Conservation (phyloP, 208 protist species). For the Leishmania turanica region DNA sequence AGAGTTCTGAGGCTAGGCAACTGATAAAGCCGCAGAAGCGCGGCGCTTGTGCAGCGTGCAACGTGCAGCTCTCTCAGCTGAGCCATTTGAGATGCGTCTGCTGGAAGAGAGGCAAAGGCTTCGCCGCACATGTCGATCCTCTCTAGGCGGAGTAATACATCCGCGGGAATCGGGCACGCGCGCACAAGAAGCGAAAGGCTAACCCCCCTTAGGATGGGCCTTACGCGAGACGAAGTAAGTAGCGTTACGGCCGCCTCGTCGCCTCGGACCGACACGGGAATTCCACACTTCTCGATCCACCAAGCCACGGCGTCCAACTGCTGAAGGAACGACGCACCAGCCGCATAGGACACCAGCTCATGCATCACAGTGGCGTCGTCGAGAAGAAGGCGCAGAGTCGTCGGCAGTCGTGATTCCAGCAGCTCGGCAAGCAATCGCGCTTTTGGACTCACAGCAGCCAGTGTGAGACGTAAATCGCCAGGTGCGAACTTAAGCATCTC, state of each 20-base stretch:
- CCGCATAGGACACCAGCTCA: neutral
- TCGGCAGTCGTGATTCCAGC: neutral
- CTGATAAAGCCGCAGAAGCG: neutral
- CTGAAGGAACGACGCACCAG: neutral
- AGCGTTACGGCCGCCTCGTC: neutral
- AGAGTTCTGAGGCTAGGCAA: slow-evolving; percentile 1
- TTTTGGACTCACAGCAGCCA: slow-evolving; percentile 14
- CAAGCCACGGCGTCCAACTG: neutral
- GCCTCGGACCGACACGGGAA: slow-evolving; percentile 1
- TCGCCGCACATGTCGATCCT: slow-evolving; percentile 12
- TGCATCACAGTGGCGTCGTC: slow-evolving; percentile 11
- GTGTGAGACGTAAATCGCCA: neutral
- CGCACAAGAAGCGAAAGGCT: slow-evolving; percentile 5
- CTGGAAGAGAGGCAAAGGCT: slow-evolving; percentile 4
- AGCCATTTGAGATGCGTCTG: neutral
- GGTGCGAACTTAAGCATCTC: slow-evolving; percentile 14
- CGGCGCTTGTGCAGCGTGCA: neutral
- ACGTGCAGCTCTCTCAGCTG: slow-evolving; percentile 16
- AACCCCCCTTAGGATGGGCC: slow-evolving; percentile 1
- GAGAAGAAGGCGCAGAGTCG: slow-evolving; percentile 3
- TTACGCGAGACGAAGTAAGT: neutral
- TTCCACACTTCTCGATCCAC: slow-evolving; percentile 18
- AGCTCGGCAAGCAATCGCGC: slow-evolving; percentile 6
- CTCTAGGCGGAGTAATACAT: slow-evolving; percentile 1
- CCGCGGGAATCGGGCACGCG: slow-evolving; percentile 1